Percentiles rank a stretch among this genome's conserved stretches.
These are phyloP conservation scores for Luzula sylvatica DNA, from an alignment of 176 grass and related monocot genomes.

Conservation along the genomic window DNA sequence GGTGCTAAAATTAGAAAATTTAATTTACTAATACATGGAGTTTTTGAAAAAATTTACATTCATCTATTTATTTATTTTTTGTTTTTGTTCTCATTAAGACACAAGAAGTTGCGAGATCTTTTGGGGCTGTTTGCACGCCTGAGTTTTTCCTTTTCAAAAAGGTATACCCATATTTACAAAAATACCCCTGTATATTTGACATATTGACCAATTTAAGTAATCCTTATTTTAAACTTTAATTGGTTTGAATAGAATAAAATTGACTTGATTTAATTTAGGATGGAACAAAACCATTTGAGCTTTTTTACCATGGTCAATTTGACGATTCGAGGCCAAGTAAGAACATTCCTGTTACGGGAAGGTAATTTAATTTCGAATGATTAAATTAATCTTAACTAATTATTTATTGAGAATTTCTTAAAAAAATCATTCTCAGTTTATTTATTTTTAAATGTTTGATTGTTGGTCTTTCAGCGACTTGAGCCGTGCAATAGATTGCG, in stretches of 20 bases:
- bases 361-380: slow-evolving; percentile 36
- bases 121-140: slow-evolving; percentile 81
- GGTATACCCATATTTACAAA: slow-evolving; percentile 11
- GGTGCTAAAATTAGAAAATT: no score
- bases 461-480: slow-evolving; percentile 44
- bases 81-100: slow-evolving; percentile 28
- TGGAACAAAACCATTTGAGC: slow-evolving; percentile 66
- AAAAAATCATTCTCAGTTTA: not conserved
- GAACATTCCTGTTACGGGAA: slow-evolving; percentile 65
- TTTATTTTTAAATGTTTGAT: not conserved
- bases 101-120: slow-evolving; percentile 80
- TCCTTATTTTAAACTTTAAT: not conserved
- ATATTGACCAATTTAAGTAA: slow-evolving; percentile 1
- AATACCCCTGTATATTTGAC: not conserved
- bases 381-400: not conserved
- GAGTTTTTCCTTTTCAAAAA: slow-evolving; percentile 95
- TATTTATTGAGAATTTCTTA: not conserved
- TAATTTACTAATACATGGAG: not conserved
- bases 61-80: no score
- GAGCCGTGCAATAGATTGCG: slow-evolving; percentile 72
- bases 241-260: not conserved
- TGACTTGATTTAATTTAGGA: slow-evolving; percentile 34
- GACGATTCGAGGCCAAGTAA: slow-evolving; percentile 81
- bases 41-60: not conserved
- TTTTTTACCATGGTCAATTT: slow-evolving; percentile 90